These are phyloP conservation scores for Choanephora cucurbitarum DNA, from an alignment of 371 early-diverging fungal species.

Conservation along the genomic window DNA sequence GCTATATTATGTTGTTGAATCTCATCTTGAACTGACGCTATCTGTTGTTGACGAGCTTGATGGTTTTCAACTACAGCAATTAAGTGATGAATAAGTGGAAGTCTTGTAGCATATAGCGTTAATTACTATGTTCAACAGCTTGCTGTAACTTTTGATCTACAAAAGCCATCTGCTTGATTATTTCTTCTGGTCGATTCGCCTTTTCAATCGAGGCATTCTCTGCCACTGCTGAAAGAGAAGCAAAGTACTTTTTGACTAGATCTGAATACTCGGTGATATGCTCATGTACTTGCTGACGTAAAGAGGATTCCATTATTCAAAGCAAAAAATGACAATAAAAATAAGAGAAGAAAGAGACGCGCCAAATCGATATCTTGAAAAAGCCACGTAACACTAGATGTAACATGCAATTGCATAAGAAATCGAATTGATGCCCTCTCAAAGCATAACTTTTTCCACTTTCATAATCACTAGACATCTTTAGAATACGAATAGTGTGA, in stretches of 20 bases:
- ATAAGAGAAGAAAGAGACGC: too few species aligned
- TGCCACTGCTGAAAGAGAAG: constrained; percentile 30
- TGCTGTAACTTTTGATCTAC: constrained; percentile 39
- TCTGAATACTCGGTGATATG: constrained; percentile 43
- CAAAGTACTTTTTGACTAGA: constrained; percentile 37
- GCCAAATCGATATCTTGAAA: too few species aligned
- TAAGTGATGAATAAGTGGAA: background rate
- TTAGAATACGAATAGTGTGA: too few species aligned
- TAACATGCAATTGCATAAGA: too few species aligned
- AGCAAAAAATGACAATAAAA: background rate
- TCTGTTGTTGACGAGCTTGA: constrained; percentile 44
- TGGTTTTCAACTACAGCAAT: constrained; percentile 43
- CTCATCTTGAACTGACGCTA: constrained; percentile 49
- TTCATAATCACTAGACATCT: too few species aligned
- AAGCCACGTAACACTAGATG: too few species aligned
- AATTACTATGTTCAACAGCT: constrained; percentile 49
- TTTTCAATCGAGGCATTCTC: constrained; percentile 27
- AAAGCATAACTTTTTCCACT: too few species aligned
- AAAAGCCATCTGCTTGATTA: constrained; percentile 33
- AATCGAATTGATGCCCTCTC: too few species aligned
- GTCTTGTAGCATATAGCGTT: too few species aligned
- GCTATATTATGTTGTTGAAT: constrained; percentile 43
- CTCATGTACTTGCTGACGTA: constrained; percentile 46
- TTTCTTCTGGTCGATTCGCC: constrained; percentile 26
- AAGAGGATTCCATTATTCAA: constrained; percentile 22